Conservation (phyloP, 78 protist genomes). For the Guillardia theta region DNA sequence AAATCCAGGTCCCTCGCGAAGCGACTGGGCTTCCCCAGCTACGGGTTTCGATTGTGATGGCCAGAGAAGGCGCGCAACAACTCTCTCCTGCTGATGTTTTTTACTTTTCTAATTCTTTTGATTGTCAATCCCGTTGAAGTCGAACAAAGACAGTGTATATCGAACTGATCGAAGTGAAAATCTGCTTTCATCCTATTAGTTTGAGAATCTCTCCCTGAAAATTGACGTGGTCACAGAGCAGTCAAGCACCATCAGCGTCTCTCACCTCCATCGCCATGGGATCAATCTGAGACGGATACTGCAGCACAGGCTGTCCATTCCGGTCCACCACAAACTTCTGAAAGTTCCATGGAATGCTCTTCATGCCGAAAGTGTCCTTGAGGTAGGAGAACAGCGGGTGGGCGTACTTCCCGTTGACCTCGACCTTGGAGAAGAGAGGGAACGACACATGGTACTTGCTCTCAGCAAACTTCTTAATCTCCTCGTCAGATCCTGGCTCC, state of each 20-base stretch:
- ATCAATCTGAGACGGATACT: not conserved
- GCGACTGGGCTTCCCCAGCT: not conserved
- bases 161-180: too few species aligned
- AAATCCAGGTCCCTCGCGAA: not conserved
- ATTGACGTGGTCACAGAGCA: too few species aligned
- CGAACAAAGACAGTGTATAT: too few species aligned
- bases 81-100: too few species aligned
- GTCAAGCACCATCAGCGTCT: not conserved
- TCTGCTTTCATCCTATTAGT: too few species aligned
- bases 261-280: not conserved
- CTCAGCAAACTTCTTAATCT: not conserved
- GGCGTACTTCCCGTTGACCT: not conserved
- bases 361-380: not conserved
- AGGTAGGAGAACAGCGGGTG: not conserved
- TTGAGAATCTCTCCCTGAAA: too few species aligned
- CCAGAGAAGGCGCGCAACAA: too few species aligned
- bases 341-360: not conserved
- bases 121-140: too few species aligned
- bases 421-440: not conserved
- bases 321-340: not conserved
- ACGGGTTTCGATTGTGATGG: too few species aligned
- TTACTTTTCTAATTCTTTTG: too few species aligned
- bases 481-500: not conserved
- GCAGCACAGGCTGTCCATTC: not conserved
- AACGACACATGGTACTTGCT: not conserved